These are phyloP conservation scores for sorghum (Sorghum bicolor) DNA, from an alignment of 176 grass and related monocot genomes.

Conservation along the genomic window DNA sequence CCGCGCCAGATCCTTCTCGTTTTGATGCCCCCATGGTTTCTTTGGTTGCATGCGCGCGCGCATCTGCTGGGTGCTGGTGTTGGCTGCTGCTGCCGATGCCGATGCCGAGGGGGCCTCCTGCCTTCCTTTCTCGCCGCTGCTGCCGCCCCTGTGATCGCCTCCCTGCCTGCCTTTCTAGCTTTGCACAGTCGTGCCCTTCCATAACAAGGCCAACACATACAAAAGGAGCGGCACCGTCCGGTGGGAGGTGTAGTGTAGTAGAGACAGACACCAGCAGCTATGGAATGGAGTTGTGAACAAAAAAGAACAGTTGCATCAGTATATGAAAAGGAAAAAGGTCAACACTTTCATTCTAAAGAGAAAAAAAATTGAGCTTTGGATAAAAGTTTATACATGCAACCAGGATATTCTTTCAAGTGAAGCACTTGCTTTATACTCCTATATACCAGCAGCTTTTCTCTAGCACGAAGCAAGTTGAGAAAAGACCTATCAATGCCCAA, in stretches of 20 bases:
- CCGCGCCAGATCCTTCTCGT: slow-evolving; percentile 32
- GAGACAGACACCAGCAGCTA: not conserved
- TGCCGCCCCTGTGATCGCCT: slow-evolving; percentile 31
- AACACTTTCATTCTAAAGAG: slow-evolving; percentile 2
- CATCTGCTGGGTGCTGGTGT: slow-evolving; percentile 21
- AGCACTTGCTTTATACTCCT: not conserved
- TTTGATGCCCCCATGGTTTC: slow-evolving; percentile 33
- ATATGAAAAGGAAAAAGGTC: not conserved
- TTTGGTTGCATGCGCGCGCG: slow-evolving; percentile 38
- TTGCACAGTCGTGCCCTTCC: slow-evolving; percentile 45
- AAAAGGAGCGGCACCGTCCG: slow-evolving; percentile 11
- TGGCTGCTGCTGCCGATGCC: not conserved
- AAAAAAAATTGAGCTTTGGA: not conserved
- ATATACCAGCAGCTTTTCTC: slow-evolving; percentile 22
- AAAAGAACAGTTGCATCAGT: slow-evolving; percentile 35
- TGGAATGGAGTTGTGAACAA: slow-evolving; percentile 24
- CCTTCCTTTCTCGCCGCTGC: slow-evolving; percentile 33
- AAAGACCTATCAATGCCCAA: slow-evolving; percentile 65
- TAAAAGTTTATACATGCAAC: not conserved
- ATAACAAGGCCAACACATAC: slow-evolving; percentile 41
- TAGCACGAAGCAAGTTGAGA: slow-evolving; percentile 47
- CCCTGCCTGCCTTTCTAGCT: slow-evolving; percentile 44
- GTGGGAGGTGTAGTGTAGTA: not conserved
- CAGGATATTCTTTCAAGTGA: not conserved
- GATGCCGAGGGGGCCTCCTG: not conserved